Conservation (phyloP, 2,329 filamentous ascomycete genomes). For the Ilyonectria destructans region DNA sequence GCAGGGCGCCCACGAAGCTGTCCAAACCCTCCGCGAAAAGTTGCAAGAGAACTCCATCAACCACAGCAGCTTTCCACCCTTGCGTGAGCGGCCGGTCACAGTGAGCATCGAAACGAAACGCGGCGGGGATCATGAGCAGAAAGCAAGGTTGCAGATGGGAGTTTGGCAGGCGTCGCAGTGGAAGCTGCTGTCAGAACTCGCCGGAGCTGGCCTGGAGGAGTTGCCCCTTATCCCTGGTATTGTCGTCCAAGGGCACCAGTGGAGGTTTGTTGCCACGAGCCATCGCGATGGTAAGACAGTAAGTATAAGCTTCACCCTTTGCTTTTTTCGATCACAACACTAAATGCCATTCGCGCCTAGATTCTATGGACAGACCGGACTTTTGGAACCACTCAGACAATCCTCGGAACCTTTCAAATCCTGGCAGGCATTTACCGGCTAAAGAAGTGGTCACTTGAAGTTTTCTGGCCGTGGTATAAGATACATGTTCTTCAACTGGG, state of each 20-base stretch:
- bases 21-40: neutral
- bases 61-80: slow-evolving; percentile 22
- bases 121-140: slow-evolving; percentile 7
- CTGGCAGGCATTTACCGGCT: slow-evolving; percentile 4
- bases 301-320: slow-evolving; percentile 2
- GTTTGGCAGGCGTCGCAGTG: slow-evolving; percentile 30
- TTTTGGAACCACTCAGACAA: neutral
- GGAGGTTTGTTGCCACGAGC: slow-evolving; percentile 30
- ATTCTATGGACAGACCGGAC: neutral
- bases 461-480: neutral
- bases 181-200: neutral
- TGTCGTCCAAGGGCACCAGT: slow-evolving; percentile 29
- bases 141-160: slow-evolving; percentile 21
- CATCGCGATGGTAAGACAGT: slow-evolving; percentile 20
- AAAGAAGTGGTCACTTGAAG: slow-evolving; percentile 11
- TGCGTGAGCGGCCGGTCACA: slow-evolving; percentile 11
- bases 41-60: slow-evolving; percentile 15
- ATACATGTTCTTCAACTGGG: too few species aligned
- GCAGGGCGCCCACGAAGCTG: neutral
- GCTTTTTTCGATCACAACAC: neutral
- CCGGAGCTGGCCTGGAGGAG: neutral
- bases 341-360: neutral
- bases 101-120: slow-evolving; percentile 31
- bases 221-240: slow-evolving; percentile 26
- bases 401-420: slow-evolving; percentile 1